Percentiles rank a stretch among this genome's conserved stretches.
These are phyloP conservation scores for Neurospora tetraspora DNA, from an alignment of 495 filamentous ascomycete genomes.

Conservation along the genomic window DNA sequence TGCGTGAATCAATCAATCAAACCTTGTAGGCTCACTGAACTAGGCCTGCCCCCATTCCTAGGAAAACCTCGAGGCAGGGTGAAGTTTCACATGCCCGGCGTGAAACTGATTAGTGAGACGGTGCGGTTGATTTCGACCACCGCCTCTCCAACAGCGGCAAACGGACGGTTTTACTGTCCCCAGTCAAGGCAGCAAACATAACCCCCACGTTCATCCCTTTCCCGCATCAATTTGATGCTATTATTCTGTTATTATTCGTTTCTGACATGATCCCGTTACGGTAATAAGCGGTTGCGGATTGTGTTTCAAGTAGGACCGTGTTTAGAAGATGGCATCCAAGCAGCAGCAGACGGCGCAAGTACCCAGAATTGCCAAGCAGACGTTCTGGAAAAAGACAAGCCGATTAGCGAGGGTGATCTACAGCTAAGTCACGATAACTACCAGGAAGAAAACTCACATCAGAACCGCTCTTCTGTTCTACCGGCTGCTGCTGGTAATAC, in stretches of 20 bases:
- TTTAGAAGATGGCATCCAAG: conserved; percentile 36
- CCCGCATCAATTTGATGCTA: not conserved
- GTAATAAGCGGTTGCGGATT: not conserved
- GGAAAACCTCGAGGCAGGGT: not conserved
- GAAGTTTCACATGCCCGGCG: not conserved
- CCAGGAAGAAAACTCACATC: conserved; percentile 4
- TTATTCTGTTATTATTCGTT: not conserved
- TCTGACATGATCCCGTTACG: not conserved
- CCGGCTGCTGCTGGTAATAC: conserved; percentile 17
- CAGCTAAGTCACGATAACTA: not conserved
- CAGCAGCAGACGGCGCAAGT: conserved; percentile 40
- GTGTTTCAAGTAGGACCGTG: not conserved
- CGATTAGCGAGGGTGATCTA: not conserved
- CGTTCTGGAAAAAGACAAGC: conserved; percentile 10
- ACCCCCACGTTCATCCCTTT: not conserved
- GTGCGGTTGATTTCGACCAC: not conserved
- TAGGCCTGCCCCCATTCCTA: not conserved
- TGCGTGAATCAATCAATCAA: not conserved
- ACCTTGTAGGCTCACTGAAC: not conserved
- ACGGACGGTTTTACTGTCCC: not conserved
- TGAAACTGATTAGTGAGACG: not conserved
- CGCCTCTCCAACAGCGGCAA: not conserved
- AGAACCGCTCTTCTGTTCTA: conserved; percentile 12
- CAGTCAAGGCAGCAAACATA: not conserved
- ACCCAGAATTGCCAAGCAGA: conserved; percentile 27